Percentiles rank a stretch among this genome's conserved stretches.
phyloP scores from a whole-genome alignment of 225 moss, liverwort and hornwort genomes.

The Climacium dendroides region DNA sequence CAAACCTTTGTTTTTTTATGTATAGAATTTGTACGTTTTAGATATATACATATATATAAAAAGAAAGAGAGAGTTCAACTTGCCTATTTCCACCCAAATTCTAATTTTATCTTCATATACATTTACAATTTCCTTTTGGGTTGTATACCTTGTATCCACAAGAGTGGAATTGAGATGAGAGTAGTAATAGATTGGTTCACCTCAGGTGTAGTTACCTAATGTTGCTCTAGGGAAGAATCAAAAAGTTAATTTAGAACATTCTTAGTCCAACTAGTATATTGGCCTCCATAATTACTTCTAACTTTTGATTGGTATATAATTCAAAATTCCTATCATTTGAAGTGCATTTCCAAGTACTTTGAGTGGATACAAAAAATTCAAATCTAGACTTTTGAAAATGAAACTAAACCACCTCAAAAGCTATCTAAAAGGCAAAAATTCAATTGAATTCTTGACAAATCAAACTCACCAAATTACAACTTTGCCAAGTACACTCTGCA shows the following conservation, averaged over 20 bases:
- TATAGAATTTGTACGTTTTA: too few relatives aligned
- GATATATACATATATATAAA: too few relatives aligned
- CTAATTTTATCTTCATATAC: accelerated
- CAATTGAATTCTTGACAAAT: neutral
- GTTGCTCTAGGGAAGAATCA: accelerated
- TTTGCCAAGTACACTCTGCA: too few relatives aligned
- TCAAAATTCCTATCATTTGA: neutral
- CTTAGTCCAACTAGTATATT: accelerated
- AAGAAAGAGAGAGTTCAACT: too few relatives aligned
- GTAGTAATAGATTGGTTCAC: neutral
- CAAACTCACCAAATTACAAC: too few relatives aligned
- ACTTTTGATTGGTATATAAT: neutral
- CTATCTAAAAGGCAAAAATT: neutral
- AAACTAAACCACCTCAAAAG: neutral
- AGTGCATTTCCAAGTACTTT: neutral
- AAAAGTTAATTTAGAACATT: neutral
- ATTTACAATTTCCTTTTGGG: accelerated
- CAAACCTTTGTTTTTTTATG: too few relatives aligned
- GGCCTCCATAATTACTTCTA: accelerated
- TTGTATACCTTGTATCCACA: accelerated
- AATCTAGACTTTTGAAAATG: neutral
- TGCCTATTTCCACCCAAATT: neutral
- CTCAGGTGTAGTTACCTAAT: neutral
- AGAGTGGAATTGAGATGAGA: neutral
- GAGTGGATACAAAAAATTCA: neutral